phyloP scores from a whole-genome alignment of 2,329 filamentous ascomycete genomes.

The Cercospora zeae-maydis region DNA sequence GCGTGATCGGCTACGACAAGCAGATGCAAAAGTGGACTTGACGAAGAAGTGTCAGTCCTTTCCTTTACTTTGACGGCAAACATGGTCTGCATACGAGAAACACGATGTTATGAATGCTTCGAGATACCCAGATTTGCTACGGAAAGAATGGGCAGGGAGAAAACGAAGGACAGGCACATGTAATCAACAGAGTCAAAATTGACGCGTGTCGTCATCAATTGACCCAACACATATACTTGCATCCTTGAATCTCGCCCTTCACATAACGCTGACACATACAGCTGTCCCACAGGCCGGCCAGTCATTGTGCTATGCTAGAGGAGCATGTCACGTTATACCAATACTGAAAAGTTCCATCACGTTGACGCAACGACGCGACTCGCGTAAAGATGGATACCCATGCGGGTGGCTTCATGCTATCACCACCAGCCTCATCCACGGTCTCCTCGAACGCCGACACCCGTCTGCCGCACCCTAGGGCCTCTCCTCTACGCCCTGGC shows the following conservation, averaged over 20 bases:
- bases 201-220: slow-evolving; percentile 3
- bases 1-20: slow-evolving; percentile 62
- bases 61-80: background rate
- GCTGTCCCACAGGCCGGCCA: background rate
- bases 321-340: background rate
- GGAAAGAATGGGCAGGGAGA: too few relatives aligned
- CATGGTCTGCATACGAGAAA: background rate
- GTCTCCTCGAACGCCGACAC: slow-evolving; percentile 35
- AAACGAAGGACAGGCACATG: background rate
- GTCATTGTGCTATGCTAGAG: background rate
- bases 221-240: background rate
- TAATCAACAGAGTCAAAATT: background rate
- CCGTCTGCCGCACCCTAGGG: slow-evolving; percentile 52
- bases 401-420: slow-evolving; percentile 46
- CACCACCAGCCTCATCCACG: slow-evolving; percentile 50
- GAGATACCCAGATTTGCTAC: slow-evolving; percentile 7
- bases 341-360: background rate
- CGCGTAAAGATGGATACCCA: background rate
- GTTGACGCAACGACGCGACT: background rate
- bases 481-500: slow-evolving; percentile 52
- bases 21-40: slow-evolving; percentile 54
- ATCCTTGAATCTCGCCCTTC: background rate
- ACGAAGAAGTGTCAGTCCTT: background rate
- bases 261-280: background rate
- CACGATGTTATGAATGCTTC: slow-evolving; percentile 7